Evolutionary conservation across 768 basidiomycete genomes (phyloP).

Genomic region (Crepidotus variabilis): DNA sequence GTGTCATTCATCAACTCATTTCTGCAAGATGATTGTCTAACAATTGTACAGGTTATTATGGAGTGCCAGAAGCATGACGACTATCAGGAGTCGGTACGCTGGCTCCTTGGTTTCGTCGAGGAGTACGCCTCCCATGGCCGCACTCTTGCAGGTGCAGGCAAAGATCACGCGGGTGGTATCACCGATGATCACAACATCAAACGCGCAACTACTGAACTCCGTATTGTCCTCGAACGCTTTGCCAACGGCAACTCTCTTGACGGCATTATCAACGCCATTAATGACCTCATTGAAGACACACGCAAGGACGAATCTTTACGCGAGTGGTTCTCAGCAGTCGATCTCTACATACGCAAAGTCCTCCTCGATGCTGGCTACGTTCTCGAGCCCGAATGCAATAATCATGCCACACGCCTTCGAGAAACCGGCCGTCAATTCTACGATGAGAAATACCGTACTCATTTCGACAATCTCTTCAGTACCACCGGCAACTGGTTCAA

Average conservation of each 20-base stretch:
- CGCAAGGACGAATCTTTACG: conserved; percentile 70
- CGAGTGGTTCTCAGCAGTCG: conserved; percentile 65
- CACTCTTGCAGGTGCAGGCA: conserved; percentile 16
- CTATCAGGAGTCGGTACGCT: conserved; percentile 78
- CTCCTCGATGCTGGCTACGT: conserved; percentile 84
- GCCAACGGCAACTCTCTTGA: conserved; percentile 72
- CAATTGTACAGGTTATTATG: conserved; percentile 57
- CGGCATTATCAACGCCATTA: conserved; percentile 63
- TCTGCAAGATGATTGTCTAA: not conserved
- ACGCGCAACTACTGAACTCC: conserved; percentile 57
- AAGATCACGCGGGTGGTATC: conserved; percentile 15
- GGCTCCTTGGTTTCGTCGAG: conserved; percentile 62
- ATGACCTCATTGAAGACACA: conserved; percentile 71
- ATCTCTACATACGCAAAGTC: conserved; percentile 63
- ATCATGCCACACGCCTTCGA: conserved; percentile 56
- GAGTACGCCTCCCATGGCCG: conserved; percentile 58
- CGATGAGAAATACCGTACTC: conserved; percentile 55
- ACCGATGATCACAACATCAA: conserved; percentile 48
- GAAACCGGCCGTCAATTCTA: conserved; percentile 79
- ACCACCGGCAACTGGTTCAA: conserved; percentile 75
- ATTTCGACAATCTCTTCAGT: conserved; percentile 80
- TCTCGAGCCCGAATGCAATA: conserved; percentile 71
- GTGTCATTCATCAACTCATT: not conserved
- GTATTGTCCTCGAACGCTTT: conserved; percentile 87
- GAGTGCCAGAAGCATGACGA: conserved; percentile 92